Conservation (phyloP, 1,284 basidiomycete genomes). For the Laetiporus sulphureus region DNA sequence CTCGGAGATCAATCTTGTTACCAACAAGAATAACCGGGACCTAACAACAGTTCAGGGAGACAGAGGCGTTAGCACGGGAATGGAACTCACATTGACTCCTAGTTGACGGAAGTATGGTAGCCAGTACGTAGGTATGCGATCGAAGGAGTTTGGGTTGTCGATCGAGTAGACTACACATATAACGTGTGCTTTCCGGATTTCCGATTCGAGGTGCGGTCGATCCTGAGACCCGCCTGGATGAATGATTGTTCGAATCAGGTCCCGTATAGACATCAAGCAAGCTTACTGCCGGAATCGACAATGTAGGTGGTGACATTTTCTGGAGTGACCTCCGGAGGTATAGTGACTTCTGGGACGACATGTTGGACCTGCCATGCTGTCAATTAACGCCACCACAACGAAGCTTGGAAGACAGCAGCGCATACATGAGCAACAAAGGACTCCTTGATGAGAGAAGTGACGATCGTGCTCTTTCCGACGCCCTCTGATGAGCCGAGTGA, state of each 20-base stretch:
- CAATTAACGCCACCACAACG: too few species aligned
- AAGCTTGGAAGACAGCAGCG: too few species aligned
- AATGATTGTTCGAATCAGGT: too few species aligned
- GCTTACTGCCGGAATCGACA: slow-evolving; percentile 87
- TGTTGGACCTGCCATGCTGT: slow-evolving; percentile 91
- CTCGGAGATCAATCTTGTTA: slow-evolving; percentile 96
- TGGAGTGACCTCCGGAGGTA: slow-evolving; percentile 91
- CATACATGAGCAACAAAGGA: slow-evolving; percentile 84
- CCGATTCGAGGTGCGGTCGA: slow-evolving; percentile 84
- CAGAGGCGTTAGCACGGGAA: neutral
- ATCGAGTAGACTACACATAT: slow-evolving; percentile 98
- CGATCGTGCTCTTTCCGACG: slow-evolving; percentile 92
- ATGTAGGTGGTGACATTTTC: slow-evolving; percentile 96
- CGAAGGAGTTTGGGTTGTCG: slow-evolving; percentile 92
- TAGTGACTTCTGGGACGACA: slow-evolving; percentile 91
- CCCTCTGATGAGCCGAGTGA: slow-evolving; percentile 50
- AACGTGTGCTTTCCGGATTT: slow-evolving; percentile 95
- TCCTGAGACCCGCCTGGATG: slow-evolving; percentile 69
- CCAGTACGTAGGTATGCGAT: slow-evolving; percentile 98
- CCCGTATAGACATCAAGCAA: too few species aligned
- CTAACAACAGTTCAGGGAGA: slow-evolving; percentile 39
- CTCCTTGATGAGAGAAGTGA: slow-evolving; percentile 94
- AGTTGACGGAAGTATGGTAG: slow-evolving; percentile 94
- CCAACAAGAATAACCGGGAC: slow-evolving; percentile 96
- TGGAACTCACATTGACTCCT: slow-evolving; percentile 77